Conservation (phyloP, 495 filamentous ascomycete species). For the Bombardia bombarda region DNA sequence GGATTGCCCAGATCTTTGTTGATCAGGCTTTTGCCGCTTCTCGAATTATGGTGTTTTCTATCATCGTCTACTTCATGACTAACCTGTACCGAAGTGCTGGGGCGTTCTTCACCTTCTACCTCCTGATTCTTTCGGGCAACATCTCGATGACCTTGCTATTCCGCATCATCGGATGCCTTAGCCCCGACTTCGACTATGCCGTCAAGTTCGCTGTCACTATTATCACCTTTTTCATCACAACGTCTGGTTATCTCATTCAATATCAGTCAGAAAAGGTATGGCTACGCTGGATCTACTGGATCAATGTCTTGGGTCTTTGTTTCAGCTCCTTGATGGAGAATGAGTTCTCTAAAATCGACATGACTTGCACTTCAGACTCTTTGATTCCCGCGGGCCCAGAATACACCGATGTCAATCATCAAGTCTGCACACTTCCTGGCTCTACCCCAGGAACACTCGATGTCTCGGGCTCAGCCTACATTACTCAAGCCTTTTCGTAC, state of each 20-base stretch:
- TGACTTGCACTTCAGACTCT: slow-evolving; percentile 56
- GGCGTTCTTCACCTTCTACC: slow-evolving; percentile 70
- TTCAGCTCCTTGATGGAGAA: slow-evolving; percentile 78
- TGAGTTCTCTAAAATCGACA: slow-evolving; percentile 57
- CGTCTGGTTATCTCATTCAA: slow-evolving; percentile 74
- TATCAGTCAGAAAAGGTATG: slow-evolving; percentile 61
- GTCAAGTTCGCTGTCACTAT: slow-evolving; percentile 71
- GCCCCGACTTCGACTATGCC: slow-evolving; percentile 78
- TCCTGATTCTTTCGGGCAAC: slow-evolving; percentile 63
- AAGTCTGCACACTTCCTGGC: slow-evolving; percentile 68
- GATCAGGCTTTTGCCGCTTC: slow-evolving; percentile 62
- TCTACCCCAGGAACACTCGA: slow-evolving; percentile 51
- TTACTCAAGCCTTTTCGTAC: slow-evolving; percentile 57
- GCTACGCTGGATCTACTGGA: slow-evolving; percentile 75
- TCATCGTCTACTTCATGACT: slow-evolving; percentile 79
- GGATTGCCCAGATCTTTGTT: slow-evolving; percentile 73
- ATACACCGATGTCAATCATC: slow-evolving; percentile 58
- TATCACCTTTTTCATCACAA: slow-evolving; percentile 72
- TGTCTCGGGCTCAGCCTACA: slow-evolving; percentile 55
- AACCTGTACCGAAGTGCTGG: slow-evolving; percentile 57
- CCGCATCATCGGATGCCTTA: slow-evolving; percentile 67
- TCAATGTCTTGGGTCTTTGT: slow-evolving; percentile 67
- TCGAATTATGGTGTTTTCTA: slow-evolving; percentile 60
- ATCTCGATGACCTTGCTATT: slow-evolving; percentile 75
- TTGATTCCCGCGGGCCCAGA: slow-evolving; percentile 57